Evolutionary conservation across 495 filamentous ascomycete genomes (phyloP), one percentile per base, ranked within the genome.

Genomic region (Xylaria telfairii): DNA sequence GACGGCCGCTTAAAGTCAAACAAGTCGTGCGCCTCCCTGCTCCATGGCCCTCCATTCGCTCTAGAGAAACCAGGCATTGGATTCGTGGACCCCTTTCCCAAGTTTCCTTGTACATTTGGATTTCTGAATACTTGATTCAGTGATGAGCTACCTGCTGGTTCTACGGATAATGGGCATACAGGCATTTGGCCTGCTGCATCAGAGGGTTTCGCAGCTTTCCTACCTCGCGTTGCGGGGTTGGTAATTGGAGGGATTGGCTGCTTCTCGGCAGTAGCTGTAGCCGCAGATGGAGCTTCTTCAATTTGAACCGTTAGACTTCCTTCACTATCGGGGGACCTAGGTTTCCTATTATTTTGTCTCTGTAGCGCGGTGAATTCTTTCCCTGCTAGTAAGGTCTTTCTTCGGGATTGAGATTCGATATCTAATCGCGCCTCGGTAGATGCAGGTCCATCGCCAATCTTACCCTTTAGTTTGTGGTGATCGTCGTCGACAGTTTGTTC

Each of bases 11-110:
- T 81, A 26, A 74, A 79, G 49, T 82, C 84, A 68, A 87, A 79
- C 21, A 88, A 72, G 68, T 88, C 86, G 68, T 82, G 73, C 10
- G 85, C 83, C 67, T 88, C 85, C 60, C 81, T 81, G 71, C 86
- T 87, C 85, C 86, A 87, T 1, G 85, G 82, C 1, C 85, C 86
- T 24, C 76, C 80, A 57, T 75, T 81, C 26, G 76, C 79, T 71
- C 76, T 79, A 15, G 69, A 61, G 46, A 85, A 86, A n/a, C 80
- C 82, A 19, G 80, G 78, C 66, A 76, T 68, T 39, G 77, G 44
- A 10, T 39, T 59, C 47, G 59, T 54, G 42, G 57, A 12, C 21
- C 71, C 37, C 44, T 57, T 79, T 47, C 60, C 73, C 34, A 67
- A 66, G 61, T 69, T 80, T 32, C 76, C 74, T 47, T 75, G 74